Percentiles rank a stretch among this genome's conserved stretches.
phyloP scores from a whole-genome alignment of 257 asterid species.

The Haberlea rhodopensis region DNA sequence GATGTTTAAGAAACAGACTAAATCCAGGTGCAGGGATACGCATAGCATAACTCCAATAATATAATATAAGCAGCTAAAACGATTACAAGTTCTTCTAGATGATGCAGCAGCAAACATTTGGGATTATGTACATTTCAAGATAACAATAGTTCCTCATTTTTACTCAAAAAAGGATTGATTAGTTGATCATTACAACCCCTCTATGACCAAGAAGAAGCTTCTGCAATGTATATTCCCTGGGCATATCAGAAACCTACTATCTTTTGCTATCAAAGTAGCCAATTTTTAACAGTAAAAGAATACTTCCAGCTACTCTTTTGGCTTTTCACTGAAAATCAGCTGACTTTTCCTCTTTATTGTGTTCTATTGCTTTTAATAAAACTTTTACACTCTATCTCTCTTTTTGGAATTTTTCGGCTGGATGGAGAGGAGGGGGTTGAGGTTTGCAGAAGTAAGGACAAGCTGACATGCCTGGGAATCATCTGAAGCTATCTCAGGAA shows the following conservation, averaged over 20 bases:
- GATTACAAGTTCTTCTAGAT: background rate
- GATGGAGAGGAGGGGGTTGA: background rate
- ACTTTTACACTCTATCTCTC: background rate
- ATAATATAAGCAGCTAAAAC: too few relatives aligned
- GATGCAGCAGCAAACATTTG: background rate
- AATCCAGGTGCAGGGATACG: background rate
- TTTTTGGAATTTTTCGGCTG: background rate
- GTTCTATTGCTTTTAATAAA: background rate
- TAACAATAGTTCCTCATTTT: background rate
- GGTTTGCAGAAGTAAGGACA: slow-evolving; percentile 4
- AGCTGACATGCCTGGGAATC: slow-evolving; percentile 51
- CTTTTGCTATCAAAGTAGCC: background rate
- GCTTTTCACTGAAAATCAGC: background rate
- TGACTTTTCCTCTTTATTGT: too few relatives aligned
- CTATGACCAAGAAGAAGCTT: background rate
- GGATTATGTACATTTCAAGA: background rate
- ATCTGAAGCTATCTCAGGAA: slow-evolving; percentile 40
- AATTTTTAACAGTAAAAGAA: background rate
- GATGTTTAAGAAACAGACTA: slow-evolving; percentile 13
- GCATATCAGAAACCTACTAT: background rate
- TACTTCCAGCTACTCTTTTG: background rate
- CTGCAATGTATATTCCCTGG: background rate
- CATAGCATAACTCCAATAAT: too few relatives aligned
- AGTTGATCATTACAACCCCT: background rate
- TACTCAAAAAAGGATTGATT: background rate